Conservation (phyloP, 441 rosid species). For the Arabidopsis hybrid region DNA sequence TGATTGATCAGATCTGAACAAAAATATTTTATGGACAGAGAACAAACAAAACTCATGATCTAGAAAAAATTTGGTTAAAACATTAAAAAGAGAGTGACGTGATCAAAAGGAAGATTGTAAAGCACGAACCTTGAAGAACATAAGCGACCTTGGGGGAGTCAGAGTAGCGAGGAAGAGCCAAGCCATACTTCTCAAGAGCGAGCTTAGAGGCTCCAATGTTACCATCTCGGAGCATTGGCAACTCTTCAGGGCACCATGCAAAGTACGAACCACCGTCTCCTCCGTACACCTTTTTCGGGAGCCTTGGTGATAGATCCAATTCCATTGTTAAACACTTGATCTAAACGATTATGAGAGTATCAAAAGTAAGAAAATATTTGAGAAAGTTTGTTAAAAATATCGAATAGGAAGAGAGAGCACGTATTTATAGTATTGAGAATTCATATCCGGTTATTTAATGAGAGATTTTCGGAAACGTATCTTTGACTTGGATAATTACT, state of each 20-base stretch:
- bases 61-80: neutral
- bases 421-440: slow-evolving; percentile 15
- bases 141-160: slow-evolving; percentile 89
- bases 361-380: neutral
- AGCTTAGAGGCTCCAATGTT: slow-evolving; percentile 94
- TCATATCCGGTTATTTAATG: neutral
- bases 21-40: neutral
- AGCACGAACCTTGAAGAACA: slow-evolving; percentile 74
- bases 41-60: neutral
- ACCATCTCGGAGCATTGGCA: slow-evolving; percentile 73
- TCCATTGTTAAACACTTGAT: slow-evolving; percentile 52
- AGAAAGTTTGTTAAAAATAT: neutral
- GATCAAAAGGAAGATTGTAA: neutral
- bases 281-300: slow-evolving; percentile 65
- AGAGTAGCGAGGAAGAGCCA: slow-evolving; percentile 84
- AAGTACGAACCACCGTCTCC: slow-evolving; percentile 78
- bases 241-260: slow-evolving; percentile 79
- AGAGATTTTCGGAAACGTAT: slow-evolving; percentile 21
- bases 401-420: neutral
- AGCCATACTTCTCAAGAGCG: slow-evolving; percentile 70
- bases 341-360: neutral
- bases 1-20: neutral
- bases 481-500: slow-evolving; percentile 27
- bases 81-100: neutral
- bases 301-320: slow-evolving; percentile 75